A percentile compares a stretch with the other conserved stretches of the same genome.
Conservation (phyloP, 352 stramenopile species). For the Peronospora belbahrii region DNA sequence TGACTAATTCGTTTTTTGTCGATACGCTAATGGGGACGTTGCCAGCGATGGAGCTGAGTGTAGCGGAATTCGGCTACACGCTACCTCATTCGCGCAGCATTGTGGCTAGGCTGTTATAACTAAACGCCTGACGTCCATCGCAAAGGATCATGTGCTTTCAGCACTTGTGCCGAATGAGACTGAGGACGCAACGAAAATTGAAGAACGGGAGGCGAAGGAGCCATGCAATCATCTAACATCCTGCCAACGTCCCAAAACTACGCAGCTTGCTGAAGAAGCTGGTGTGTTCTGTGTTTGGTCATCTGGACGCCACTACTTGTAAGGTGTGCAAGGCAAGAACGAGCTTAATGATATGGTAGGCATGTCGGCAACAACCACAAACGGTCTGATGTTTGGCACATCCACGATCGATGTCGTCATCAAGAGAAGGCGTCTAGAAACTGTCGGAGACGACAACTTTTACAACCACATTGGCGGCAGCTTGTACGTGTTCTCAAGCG, state of each 20-base stretch:
- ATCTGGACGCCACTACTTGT: neutral
- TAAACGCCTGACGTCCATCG: too few species aligned
- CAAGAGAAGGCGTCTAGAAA: slow-evolving; percentile 10
- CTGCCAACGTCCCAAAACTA: slow-evolving; percentile 3
- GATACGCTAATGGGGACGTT: neutral
- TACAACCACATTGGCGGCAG: slow-evolving; percentile 26
- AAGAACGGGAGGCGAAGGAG: slow-evolving; percentile 4
- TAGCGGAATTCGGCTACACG: too few species aligned
- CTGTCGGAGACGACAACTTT: slow-evolving; percentile 7
- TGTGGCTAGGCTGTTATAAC: too few species aligned
- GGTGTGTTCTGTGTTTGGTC: slow-evolving; percentile 2
- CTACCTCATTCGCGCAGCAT: too few species aligned
- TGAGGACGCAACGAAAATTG: slow-evolving; percentile 50
- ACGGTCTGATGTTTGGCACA: slow-evolving; percentile 24
- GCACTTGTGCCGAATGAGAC: slow-evolving; percentile 67
- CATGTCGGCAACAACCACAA: slow-evolving; percentile 47
- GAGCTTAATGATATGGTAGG: slow-evolving; percentile 72
- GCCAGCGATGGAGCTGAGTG: too few species aligned
- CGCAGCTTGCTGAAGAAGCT: slow-evolving; percentile 11
- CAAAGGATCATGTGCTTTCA: slow-evolving; percentile 66
- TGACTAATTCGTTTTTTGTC: too few species aligned
- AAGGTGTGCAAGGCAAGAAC: slow-evolving; percentile 34
- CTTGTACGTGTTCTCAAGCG: slow-evolving; percentile 32
- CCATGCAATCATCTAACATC: too few species aligned
- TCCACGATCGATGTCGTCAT: slow-evolving; percentile 19